Base-by-base conservation (phyloP, 495 filamentous ascomycete genomes). In the Daldinia loculata region DNA sequence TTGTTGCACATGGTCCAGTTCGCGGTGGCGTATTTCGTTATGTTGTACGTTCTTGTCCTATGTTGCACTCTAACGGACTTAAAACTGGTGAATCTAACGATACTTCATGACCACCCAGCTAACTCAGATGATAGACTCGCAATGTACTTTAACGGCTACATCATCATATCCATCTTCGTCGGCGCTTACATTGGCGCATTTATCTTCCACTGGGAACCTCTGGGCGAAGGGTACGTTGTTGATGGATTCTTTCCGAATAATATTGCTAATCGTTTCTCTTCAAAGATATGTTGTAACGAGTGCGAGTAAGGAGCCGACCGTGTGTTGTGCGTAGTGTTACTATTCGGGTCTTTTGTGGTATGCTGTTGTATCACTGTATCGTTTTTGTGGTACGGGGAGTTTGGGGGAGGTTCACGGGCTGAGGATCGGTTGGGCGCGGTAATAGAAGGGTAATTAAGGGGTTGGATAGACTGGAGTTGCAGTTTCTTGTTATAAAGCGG, bases 11-110 rank as follows among this genome's bases (percentile, higher is more conserved):
- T 86, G 84, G 14, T 85, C 17, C 89, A 91, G 71, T 91, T 92
- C 74, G 88, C 85, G 0, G 86, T 91, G n/a, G 89, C 89, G n/a
- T 93, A 92, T 75, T 85, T 92, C 66, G 74, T 92, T 66, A 91
- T 92, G 89, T 75, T 92, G 72, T 72, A 66, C 29, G 70, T 41
- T 41, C 39, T 41, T 17, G 39, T 41, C n/a, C 15, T 2, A 3
- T 17, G 39, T 41, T n/a, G 15, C 38, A n/a, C 4, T 39, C 14
- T 0, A 39, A 3, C 36, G 36, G 11, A 39, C 7, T 5, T 15
- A 39, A n/a, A 14, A 6, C 14, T n/a, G n/a, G 39, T 17, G 39
- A 12, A 51, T 22, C 19, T 34, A 3, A 15, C 9, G 5, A 6
- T 14, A 57, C 17, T 30, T 17, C 27, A 29, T 36, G 5, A 0